Percentiles rank a stretch among this genome's conserved stretches.
Evolutionary conservation across 2,329 filamentous ascomycete genomes (phyloP).

Genomic region (Epichloe glyceriae): DNA sequence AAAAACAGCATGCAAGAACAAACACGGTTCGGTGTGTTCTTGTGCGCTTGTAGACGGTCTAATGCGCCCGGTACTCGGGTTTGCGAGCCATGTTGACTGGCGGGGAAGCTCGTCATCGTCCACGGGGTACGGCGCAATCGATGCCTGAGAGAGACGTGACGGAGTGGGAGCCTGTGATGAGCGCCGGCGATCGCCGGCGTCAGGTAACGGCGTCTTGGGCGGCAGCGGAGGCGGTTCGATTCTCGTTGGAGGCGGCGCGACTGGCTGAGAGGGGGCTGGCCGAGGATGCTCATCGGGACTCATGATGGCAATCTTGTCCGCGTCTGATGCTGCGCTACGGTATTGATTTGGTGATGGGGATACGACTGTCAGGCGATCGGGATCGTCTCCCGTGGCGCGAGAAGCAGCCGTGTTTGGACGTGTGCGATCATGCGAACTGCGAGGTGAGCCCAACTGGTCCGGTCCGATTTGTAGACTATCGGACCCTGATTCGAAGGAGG

Average conservation of each 20-base stretch:
- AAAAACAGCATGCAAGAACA: not conserved
- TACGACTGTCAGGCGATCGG: slow-evolving; percentile 41
- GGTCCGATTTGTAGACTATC: slow-evolving; percentile 33
- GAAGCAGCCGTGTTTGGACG: slow-evolving; percentile 20
- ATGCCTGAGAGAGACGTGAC: slow-evolving; percentile 20
- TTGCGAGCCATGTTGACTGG: slow-evolving; percentile 77
- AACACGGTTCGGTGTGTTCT: not conserved
- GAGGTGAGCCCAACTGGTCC: slow-evolving; percentile 29
- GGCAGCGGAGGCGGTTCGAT: slow-evolving; percentile 58
- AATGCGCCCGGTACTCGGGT: slow-evolving; percentile 48
- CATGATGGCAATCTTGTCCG: slow-evolving; percentile 56
- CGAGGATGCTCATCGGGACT: slow-evolving; percentile 44
- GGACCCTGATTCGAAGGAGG: slow-evolving; percentile 44
- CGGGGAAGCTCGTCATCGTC: slow-evolving; percentile 71
- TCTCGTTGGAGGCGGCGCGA: slow-evolving; percentile 18
- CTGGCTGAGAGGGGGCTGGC: slow-evolving; percentile 21
- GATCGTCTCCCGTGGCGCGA: slow-evolving; percentile 24
- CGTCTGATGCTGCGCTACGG: slow-evolving; percentile 39
- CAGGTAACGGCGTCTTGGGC: slow-evolving; percentile 62
- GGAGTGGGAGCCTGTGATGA: slow-evolving; percentile 15
- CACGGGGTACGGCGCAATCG: slow-evolving; percentile 62
- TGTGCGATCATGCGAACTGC: slow-evolving; percentile 36
- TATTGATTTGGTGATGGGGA: slow-evolving; percentile 48
- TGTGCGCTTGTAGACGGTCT: not conserved
- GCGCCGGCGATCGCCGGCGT: slow-evolving; percentile 20